These are phyloP conservation scores for Phytopythium boreale DNA, from an alignment of 352 stramenopile species.

Conservation along the genomic window DNA sequence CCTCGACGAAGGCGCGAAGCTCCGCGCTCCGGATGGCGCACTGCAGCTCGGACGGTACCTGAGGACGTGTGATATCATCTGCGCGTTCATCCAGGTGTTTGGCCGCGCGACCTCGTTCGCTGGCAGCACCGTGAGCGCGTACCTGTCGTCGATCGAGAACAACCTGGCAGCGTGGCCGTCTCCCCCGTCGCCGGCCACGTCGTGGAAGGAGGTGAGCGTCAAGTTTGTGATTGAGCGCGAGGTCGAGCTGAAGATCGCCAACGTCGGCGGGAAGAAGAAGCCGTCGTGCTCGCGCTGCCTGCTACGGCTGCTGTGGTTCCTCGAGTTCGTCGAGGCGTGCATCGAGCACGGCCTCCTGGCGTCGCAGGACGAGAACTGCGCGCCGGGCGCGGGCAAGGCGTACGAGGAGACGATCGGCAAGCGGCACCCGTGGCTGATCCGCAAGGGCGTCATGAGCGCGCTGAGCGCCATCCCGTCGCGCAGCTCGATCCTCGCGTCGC, in stretches of 20 bases:
- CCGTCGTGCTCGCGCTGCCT: slow-evolving; percentile 71
- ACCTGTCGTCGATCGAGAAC: slow-evolving; percentile 65
- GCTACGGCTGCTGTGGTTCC: slow-evolving; percentile 75
- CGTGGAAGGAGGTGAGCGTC: slow-evolving; percentile 58
- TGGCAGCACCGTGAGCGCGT: slow-evolving; percentile 66
- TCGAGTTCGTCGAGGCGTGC: slow-evolving; percentile 82
- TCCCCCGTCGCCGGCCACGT: slow-evolving; percentile 14
- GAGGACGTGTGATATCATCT: slow-evolving; percentile 54
- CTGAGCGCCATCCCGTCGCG: slow-evolving; percentile 60
- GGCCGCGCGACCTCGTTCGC: slow-evolving; percentile 79
- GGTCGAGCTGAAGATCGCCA: slow-evolving; percentile 53
- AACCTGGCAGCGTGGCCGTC: slow-evolving; percentile 54
- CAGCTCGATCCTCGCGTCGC: slow-evolving; percentile 45
- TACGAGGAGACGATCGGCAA: slow-evolving; percentile 82
- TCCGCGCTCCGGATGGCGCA: slow-evolving; percentile 28
- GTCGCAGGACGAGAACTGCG: slow-evolving; percentile 62
- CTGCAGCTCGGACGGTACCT: slow-evolving; percentile 55
- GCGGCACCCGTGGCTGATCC: slow-evolving; percentile 82
- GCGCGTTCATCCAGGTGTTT: slow-evolving; percentile 72
- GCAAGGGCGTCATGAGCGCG: slow-evolving; percentile 79
- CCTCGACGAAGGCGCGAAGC: slow-evolving; percentile 28
- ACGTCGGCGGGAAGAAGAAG: slow-evolving; percentile 80
- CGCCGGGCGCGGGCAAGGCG: slow-evolving; percentile 58
- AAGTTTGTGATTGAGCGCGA: slow-evolving; percentile 58
- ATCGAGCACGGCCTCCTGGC: slow-evolving; percentile 67